Conservation (phyloP, 345 rosid species). For the Aurinia saxatilis region DNA sequence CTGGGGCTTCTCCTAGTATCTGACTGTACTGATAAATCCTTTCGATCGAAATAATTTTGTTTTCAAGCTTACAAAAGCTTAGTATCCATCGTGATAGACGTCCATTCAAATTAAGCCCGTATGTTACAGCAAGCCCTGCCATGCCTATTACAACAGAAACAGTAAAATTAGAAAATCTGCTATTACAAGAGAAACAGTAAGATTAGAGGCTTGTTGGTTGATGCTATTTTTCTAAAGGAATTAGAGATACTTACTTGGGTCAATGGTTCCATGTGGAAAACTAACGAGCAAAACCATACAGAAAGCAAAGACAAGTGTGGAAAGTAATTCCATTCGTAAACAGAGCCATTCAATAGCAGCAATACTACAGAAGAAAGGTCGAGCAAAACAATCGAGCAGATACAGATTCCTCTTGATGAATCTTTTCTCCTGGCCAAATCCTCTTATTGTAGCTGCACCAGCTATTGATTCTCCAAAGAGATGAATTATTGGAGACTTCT, state of each 20-base stretch:
- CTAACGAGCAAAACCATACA: conserved; percentile 98
- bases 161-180: conserved; percentile 5
- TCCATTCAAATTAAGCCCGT: conserved; percentile 95
- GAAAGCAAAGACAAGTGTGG: conserved; percentile 92
- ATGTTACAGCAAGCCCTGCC: conserved; percentile 99
- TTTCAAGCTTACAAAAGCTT: conserved; percentile 99
- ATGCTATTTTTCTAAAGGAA: neutral
- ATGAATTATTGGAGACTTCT: conserved; percentile 94
- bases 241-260: conserved; percentile 70
- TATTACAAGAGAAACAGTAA: conserved; percentile 29
- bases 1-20: conserved; percentile 70
- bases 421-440: conserved; percentile 95
- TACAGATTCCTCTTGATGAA: conserved; percentile 95
- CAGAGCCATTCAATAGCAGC: conserved; percentile 99
- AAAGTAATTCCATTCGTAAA: conserved; percentile 95
- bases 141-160: conserved; percentile 54
- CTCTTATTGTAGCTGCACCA: conserved; percentile 99
- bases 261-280: conserved; percentile 91
- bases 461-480: conserved; percentile 98
- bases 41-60: conserved; percentile 93
- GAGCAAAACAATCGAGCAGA: conserved; percentile 97
- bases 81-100: conserved; percentile 98
- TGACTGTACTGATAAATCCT: conserved; percentile 96
- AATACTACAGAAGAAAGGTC: conserved; percentile 96
- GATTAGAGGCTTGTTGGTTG: conserved; percentile 6